Conservation (phyloP, 2,329 filamentous ascomycete genomes). For the Clarireedia paspali region DNA sequence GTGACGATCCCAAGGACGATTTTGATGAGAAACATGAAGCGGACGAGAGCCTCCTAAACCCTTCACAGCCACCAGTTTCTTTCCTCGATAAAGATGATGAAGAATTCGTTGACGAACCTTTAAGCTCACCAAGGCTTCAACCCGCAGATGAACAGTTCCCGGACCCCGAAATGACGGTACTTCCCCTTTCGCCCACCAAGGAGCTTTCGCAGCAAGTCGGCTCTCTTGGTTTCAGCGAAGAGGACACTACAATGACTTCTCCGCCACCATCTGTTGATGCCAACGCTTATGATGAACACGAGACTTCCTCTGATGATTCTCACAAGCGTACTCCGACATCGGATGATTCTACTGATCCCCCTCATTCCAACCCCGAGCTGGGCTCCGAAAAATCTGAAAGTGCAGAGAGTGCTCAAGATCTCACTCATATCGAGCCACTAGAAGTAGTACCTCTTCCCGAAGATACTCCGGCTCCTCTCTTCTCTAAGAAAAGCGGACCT, state of each 20-base stretch:
- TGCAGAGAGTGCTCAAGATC: constrained; percentile 7
- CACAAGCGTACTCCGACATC: constrained; percentile 16
- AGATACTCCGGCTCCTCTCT: constrained; percentile 62
- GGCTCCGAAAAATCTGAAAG: constrained; percentile 9
- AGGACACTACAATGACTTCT: constrained; percentile 24
- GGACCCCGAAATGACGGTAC: constrained; percentile 48
- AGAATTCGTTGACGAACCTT: constrained; percentile 71
- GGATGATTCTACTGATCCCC: constrained; percentile 22
- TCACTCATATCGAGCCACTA: constrained; percentile 9
- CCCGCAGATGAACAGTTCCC: constrained; percentile 46
- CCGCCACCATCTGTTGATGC: constrained; percentile 18
- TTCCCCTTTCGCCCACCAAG: constrained; percentile 49
- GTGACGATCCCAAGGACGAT: constrained; percentile 64
- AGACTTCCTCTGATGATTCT: constrained; percentile 14
- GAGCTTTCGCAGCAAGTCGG: constrained; percentile 26
- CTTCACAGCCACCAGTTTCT: constrained; percentile 30
- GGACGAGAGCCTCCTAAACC: constrained; percentile 42
- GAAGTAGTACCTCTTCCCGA: constrained; percentile 41
- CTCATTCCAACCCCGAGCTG: constrained; percentile 11
- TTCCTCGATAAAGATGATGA: constrained; percentile 56
- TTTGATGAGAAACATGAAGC: constrained; percentile 48
- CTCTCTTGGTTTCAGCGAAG: constrained; percentile 20
- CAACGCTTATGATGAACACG: constrained; percentile 5
- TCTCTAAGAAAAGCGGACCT: constrained; percentile 36
- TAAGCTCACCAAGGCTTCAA: constrained; percentile 59